Percentiles rank a stretch among this genome's conserved stretches.
These are phyloP conservation scores for Limonium bicolor DNA, from an alignment of 148 eudicot species.

Conservation along the genomic window DNA sequence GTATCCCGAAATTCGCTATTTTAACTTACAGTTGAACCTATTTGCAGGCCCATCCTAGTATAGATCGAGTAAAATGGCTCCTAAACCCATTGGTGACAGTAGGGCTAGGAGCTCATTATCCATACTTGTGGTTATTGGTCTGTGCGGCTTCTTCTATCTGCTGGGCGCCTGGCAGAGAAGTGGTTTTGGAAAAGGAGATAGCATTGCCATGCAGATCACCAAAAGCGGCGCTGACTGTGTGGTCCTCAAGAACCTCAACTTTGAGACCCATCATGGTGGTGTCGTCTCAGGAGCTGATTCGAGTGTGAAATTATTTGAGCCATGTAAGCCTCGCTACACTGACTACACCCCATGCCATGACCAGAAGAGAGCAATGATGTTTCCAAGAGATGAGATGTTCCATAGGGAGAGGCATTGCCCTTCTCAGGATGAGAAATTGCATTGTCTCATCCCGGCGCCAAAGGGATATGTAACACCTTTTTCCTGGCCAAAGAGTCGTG, in stretches of 20 bases:
- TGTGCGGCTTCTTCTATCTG: conserved; percentile 60
- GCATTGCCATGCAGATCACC: conserved; percentile 45
- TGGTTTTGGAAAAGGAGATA: conserved; percentile 70
- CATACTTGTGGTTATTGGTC: conserved; percentile 42
- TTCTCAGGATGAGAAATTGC: not conserved
- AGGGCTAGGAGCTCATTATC: conserved; percentile 46
- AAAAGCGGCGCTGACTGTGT: conserved; percentile 39
- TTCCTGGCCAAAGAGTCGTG: not conserved
- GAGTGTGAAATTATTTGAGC: conserved; percentile 23
- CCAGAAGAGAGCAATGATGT: conserved; percentile 81
- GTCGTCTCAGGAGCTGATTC: conserved; percentile 39
- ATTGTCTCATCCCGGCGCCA: not conserved
- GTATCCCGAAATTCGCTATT: too few species aligned
- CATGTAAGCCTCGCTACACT: conserved; percentile 49
- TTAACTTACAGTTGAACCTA: too few species aligned
- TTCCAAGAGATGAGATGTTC: conserved; percentile 72
- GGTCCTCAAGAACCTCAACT: conserved; percentile 38
- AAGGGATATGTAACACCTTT: not conserved
- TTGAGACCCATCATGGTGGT: conserved; percentile 52
- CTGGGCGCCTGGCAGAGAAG: conserved; percentile 77
- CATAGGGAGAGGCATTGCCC: conserved; percentile 92
- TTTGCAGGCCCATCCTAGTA: too few species aligned
- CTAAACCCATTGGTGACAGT: conserved; percentile 26
- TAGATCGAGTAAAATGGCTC: too few species aligned
- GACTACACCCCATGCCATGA: conserved; percentile 98